Percentiles rank a stretch among this genome's conserved stretches.
Conservation (phyloP, 1,284 basidiomycete genomes). For the Ganoderma meredithae region DNA sequence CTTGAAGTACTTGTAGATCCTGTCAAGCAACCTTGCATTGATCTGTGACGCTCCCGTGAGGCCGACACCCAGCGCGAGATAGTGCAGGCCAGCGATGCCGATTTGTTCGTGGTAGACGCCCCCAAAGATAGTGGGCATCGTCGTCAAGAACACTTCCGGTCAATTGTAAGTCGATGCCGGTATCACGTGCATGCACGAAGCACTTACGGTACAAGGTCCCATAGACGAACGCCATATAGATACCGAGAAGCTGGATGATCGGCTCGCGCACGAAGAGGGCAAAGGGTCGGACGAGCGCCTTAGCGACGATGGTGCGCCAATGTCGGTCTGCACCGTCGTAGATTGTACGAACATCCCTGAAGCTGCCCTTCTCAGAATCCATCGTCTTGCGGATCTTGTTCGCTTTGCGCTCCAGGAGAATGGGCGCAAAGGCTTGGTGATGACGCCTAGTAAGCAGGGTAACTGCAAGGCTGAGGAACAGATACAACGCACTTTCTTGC, state of each 20-base stretch:
- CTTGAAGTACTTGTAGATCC: conserved; percentile 59
- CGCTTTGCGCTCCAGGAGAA: conserved; percentile 57
- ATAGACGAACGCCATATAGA: conserved; percentile 60
- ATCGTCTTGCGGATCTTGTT: conserved; percentile 48
- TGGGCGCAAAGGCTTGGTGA: conserved; percentile 49
- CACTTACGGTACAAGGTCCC: conserved; percentile 62
- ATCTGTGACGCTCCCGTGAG: conserved; percentile 60
- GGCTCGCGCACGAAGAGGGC: conserved; percentile 53
- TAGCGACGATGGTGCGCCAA: conserved; percentile 47
- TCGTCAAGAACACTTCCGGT: conserved; percentile 63
- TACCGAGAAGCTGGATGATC: conserved; percentile 51
- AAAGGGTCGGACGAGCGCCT: conserved; percentile 54
- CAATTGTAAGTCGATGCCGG: not conserved
- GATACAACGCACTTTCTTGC: conserved; percentile 49
- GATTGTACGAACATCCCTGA: conserved; percentile 37
- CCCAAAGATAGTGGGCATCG: conserved; percentile 68
- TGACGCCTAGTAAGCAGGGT: no score
- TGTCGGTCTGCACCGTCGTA: conserved; percentile 40
- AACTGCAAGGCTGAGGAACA: not conserved
- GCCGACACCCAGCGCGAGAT: conserved; percentile 69
- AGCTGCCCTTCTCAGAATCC: conserved; percentile 41
- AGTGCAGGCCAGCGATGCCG: conserved; percentile 68
- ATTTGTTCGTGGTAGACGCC: conserved; percentile 55
- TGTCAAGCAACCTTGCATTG: conserved; percentile 65
- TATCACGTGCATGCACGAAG: not conserved